These are phyloP conservation scores for Hypoxylon sp. DNA, from an alignment of 2,329 filamentous ascomycete genomes.

Conservation along the genomic window DNA sequence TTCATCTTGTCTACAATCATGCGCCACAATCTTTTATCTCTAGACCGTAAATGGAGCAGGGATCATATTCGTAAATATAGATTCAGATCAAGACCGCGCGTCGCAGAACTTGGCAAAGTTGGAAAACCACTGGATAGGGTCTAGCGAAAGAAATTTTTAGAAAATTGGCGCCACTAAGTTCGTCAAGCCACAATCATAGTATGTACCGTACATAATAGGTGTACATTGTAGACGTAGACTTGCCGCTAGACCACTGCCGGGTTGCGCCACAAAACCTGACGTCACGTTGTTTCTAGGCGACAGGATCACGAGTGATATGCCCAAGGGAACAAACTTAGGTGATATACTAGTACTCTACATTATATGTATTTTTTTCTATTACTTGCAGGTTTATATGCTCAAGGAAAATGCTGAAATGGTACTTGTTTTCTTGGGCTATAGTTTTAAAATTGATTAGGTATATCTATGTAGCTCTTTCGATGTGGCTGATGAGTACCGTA, in stretches of 20 bases:
- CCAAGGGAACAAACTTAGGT: conserved; percentile 2
- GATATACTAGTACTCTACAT: not conserved
- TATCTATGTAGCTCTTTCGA: not conserved
- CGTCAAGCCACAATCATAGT: conserved; percentile 43
- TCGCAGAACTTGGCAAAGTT: conserved; percentile 33
- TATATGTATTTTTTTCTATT: not conserved
- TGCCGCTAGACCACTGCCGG: conserved; percentile 10
- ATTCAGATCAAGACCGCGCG: conserved; percentile 19
- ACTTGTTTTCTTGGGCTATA: not conserved
- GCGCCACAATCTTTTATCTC: conserved; percentile 25
- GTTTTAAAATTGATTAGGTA: not conserved
- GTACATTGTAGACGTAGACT: not conserved
- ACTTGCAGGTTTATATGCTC: not conserved
- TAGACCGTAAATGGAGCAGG: not conserved
- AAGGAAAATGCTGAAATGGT: not conserved
- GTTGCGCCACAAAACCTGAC: conserved; percentile 42
- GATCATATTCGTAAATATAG: conserved; percentile 3
- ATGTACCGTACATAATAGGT: too few species aligned
- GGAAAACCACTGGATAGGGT: conserved; percentile 2
- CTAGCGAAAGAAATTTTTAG: conserved; percentile 24
- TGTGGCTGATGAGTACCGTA: not conserved
- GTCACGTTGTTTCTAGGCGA: conserved; percentile 35
- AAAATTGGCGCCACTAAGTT: conserved; percentile 13
- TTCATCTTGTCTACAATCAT: conserved; percentile 17
- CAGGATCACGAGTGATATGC: conserved; percentile 29